A percentile compares a stretch with the other conserved stretches of the same genome.
Evolutionary conservation across 148 eudicot species (phyloP).

Genomic region (Cornus kousa): DNA sequence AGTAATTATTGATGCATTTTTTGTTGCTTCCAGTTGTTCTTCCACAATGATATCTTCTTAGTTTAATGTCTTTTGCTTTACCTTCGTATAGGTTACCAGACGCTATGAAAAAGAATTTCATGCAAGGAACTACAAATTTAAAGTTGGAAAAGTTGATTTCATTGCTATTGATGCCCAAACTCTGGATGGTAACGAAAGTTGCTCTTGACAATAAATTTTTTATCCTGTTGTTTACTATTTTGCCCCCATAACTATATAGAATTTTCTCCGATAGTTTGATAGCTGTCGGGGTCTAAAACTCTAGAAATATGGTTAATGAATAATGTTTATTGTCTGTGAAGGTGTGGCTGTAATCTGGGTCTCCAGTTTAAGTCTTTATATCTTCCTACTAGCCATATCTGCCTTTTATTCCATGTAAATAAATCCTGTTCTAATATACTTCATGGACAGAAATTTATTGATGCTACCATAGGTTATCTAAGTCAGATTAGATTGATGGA

Average conservation of each 20-base stretch:
- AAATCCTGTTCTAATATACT: no score
- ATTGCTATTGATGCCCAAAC: constrained; percentile 85
- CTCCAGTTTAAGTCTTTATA: not conserved
- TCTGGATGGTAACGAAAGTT: constrained; percentile 60
- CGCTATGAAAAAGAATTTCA: constrained; percentile 81
- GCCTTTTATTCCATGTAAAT: no score
- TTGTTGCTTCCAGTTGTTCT: not conserved
- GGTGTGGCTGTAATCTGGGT: not conserved
- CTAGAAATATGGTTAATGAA: not conserved
- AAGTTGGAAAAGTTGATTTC: constrained; percentile 75
- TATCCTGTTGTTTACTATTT: not conserved
- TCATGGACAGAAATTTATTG: not conserved
- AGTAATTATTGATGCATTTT: not conserved
- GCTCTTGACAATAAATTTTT: not conserved
- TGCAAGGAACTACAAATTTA: constrained; percentile 61
- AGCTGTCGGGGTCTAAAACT: not conserved
- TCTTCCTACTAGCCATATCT: not conserved
- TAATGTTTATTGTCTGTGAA: not conserved
- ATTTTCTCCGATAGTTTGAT: not conserved
- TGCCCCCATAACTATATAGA: not conserved
- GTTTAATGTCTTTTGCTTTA: constrained; percentile 2
- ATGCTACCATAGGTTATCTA: not conserved
- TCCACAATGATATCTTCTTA: not conserved
- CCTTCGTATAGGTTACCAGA: constrained; percentile 48
- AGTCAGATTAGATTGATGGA: not conserved